These are phyloP conservation scores for Coemansia reversa DNA, from an alignment of 192 early-diverging fungal species.

Conservation along the genomic window DNA sequence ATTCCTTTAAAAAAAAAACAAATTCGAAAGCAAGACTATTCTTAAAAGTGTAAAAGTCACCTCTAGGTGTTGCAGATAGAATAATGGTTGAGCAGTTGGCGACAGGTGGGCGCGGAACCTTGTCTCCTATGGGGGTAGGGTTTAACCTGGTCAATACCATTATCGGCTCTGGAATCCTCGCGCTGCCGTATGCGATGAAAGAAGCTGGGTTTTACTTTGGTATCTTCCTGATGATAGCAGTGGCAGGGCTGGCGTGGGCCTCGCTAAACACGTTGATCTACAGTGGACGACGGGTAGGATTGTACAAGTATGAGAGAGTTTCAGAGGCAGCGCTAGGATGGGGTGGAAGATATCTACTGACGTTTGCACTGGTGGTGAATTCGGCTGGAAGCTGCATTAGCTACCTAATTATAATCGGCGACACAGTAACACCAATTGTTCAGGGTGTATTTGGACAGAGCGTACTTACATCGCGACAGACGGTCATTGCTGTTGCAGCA, in stretches of 20 bases:
- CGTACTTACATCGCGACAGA: constrained; percentile 16
- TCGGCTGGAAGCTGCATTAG: constrained; percentile 62
- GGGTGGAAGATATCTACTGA: constrained; percentile 55
- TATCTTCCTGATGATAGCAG: constrained; percentile 48
- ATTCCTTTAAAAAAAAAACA: no score
- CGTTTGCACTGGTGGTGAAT: constrained; percentile 60
- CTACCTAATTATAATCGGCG: constrained; percentile 59
- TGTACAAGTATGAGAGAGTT: constrained; percentile 57
- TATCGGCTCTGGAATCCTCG: constrained; percentile 68
- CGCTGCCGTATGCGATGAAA: constrained; percentile 63
- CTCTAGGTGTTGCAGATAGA: background rate
- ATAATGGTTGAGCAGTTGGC: constrained; percentile 1
- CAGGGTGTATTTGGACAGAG: constrained; percentile 19
- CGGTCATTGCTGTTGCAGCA: constrained; percentile 25
- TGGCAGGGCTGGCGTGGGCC: constrained; percentile 51
- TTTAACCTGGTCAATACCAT: constrained; percentile 70
- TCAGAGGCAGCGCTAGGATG: constrained; percentile 55
- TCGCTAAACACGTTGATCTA: constrained; percentile 59
- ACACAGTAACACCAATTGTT: constrained; percentile 28
- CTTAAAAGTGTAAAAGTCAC: background rate
- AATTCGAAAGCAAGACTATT: constrained; percentile 1
- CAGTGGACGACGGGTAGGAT: constrained; percentile 50
- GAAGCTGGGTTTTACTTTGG: constrained; percentile 64
- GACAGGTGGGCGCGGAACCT: constrained; percentile 6
- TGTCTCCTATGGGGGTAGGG: constrained; percentile 44